A percentile compares a stretch with the other conserved stretches of the same genome.
Evolutionary conservation across 768 basidiomycete species (phyloP).

Genomic region (Leucogyrophana mollusca): DNA sequence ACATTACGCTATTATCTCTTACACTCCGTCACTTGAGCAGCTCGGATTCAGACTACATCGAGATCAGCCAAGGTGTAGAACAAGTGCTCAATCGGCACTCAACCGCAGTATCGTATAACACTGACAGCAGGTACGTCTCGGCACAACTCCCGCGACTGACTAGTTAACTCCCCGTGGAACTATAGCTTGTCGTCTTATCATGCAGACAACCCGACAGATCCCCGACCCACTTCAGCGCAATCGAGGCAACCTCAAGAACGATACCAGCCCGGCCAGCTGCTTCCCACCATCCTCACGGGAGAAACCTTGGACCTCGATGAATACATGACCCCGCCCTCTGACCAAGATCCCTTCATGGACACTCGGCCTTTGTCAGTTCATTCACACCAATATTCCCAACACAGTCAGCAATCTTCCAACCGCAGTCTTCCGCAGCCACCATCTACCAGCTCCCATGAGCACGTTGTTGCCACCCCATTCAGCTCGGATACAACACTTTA

Average conservation of each 20-base stretch:
- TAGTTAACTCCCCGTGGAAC: background rate
- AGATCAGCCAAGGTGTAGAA: constrained; percentile 2
- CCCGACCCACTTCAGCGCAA: constrained; percentile 3
- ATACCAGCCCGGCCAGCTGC: constrained; percentile 61
- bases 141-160: background rate
- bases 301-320: constrained; percentile 58
- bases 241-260: constrained; percentile 24
- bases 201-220: constrained; percentile 6
- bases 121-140: background rate
- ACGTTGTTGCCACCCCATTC: constrained; percentile 24
- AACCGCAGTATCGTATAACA: background rate
- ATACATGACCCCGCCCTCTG: constrained; percentile 12
- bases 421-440: constrained; percentile 26
- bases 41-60: background rate
- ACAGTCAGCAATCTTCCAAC: constrained; percentile 36
- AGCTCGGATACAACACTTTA: constrained; percentile 12
- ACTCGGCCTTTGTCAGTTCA: constrained; percentile 14
- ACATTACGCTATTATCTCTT: background rate
- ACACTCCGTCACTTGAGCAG: background rate
- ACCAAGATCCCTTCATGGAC: constrained; percentile 28
- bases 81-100: constrained; percentile 3
- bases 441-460: constrained; percentile 6
- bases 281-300: constrained; percentile 63
- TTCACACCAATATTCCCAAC: constrained; percentile 26
- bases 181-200: background rate